phyloP scores from a whole-genome alignment of 2,329 filamentous ascomycete species.

The Graphiopsis chlorocephala region DNA sequence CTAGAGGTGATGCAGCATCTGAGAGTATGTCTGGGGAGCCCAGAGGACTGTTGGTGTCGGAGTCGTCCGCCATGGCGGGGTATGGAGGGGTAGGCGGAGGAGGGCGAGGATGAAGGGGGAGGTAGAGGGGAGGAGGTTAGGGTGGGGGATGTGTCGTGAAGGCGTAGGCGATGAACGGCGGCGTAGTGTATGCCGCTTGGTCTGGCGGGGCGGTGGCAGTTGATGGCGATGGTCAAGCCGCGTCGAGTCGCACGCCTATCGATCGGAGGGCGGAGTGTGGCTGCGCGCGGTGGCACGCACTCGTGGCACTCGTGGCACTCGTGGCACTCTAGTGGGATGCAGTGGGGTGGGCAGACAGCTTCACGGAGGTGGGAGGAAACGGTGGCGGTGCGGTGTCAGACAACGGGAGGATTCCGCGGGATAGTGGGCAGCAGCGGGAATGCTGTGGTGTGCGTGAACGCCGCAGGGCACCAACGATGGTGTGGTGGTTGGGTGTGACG shows the following conservation, averaged over 20 bases:
- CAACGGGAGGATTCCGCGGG: neutral
- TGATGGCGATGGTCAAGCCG: constrained; percentile 15
- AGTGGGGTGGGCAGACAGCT: constrained; percentile 1
- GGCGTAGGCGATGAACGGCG: neutral
- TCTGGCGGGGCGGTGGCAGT: constrained; percentile 9
- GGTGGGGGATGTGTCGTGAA: neutral
- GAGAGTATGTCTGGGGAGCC: constrained; percentile 18
- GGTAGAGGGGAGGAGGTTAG: neutral
- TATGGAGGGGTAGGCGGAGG: constrained; percentile 16
- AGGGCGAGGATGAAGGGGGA: constrained; percentile 16
- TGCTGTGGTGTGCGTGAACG: neutral
- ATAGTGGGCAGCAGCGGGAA: neutral
- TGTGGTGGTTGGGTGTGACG: neutral
- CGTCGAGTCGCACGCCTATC: neutral
- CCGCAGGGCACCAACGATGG: neutral
- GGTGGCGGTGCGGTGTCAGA: neutral
- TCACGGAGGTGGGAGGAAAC: neutral
- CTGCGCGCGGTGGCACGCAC: neutral
- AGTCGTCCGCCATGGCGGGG: constrained; percentile 17
- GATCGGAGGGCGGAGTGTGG: constrained; percentile 3
- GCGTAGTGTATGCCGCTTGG: constrained; percentile 8
- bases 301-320: too few species aligned
- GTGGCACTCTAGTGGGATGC: neutral
- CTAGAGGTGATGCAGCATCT: constrained; percentile 15
- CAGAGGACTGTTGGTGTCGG: constrained; percentile 10